phyloP scores from a whole-genome alignment of 2,329 filamentous ascomycete genomes.

The Curvularia sp. region DNA sequence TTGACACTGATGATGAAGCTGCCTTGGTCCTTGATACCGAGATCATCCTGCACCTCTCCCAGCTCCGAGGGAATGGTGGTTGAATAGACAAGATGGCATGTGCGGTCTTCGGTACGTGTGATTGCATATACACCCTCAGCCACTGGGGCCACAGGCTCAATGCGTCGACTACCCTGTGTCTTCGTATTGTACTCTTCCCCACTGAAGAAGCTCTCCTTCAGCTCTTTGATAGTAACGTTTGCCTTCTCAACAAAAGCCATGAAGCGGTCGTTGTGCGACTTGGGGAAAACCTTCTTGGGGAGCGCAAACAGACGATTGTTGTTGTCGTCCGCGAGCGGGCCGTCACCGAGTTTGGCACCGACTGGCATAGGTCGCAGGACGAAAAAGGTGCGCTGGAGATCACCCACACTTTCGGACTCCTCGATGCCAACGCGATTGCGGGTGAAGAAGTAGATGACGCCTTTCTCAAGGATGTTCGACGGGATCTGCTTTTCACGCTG shows the following conservation, averaged over 20 bases:
- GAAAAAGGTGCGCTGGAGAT: conserved; percentile 81
- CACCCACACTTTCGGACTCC: conserved; percentile 70
- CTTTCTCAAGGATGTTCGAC: conserved; percentile 79
- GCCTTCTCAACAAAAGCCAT: conserved; percentile 85
- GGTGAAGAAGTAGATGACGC: conserved; percentile 90
- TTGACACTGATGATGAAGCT: conserved; percentile 82
- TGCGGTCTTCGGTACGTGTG: conserved; percentile 69
- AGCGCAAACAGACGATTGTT: conserved; percentile 77
- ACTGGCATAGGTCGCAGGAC: conserved; percentile 75
- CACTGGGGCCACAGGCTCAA: conserved; percentile 74
- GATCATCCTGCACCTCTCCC: conserved; percentile 74
- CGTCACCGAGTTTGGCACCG: conserved; percentile 72
- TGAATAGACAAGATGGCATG: conserved; percentile 81
- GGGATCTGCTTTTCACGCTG: conserved; percentile 61
- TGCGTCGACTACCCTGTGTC: conserved; percentile 72
- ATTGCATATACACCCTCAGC: conserved; percentile 88
- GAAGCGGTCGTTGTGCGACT: conserved; percentile 71
- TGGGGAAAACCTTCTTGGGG: conserved; percentile 84
- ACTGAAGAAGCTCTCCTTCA: conserved; percentile 76
- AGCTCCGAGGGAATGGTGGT: conserved; percentile 75
- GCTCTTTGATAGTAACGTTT: conserved; percentile 67
- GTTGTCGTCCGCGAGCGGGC: conserved; percentile 61
- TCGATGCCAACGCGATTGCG: conserved; percentile 77
- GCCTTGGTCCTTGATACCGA: conserved; percentile 74
- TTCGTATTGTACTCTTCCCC: conserved; percentile 76